Evolutionary conservation across 202 grass and related monocot species (phyloP).

Genomic region (Setaria viridis): DNA sequence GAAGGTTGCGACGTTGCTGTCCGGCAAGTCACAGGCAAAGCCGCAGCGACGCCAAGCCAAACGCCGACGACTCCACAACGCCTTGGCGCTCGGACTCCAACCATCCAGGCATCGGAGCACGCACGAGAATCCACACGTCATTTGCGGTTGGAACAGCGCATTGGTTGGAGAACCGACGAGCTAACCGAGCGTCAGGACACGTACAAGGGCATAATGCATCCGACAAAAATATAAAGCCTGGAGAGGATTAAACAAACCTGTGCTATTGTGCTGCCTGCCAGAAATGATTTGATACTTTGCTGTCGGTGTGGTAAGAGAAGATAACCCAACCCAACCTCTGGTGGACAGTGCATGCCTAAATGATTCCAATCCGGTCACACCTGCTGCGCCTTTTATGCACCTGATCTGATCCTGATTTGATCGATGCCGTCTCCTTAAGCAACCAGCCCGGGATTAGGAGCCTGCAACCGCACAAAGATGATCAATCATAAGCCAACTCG

Average conservation of each 20-base stretch:
- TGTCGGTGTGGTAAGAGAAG: slow-evolving; percentile 28
- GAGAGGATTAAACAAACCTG: neutral
- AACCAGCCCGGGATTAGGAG: slow-evolving; percentile 45
- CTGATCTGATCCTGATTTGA: slow-evolving; percentile 29
- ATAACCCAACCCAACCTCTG: neutral
- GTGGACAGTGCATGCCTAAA: neutral
- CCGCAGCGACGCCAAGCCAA: neutral
- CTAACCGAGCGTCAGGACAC: slow-evolving; percentile 14
- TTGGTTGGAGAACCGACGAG: neutral
- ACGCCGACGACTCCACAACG: no score
- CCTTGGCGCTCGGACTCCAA: neutral
- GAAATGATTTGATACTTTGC: slow-evolving; percentile 36
- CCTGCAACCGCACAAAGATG: slow-evolving; percentile 37
- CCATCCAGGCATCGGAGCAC: neutral
- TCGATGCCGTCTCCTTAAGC: slow-evolving; percentile 50
- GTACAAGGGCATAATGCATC: slow-evolving; percentile 4
- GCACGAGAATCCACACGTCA: slow-evolving; percentile 8
- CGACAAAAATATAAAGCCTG: neutral
- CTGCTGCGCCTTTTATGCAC: slow-evolving; percentile 39
- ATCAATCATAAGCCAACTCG: slow-evolving; percentile 33
- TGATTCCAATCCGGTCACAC: slow-evolving; percentile 45
- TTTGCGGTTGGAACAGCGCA: slow-evolving; percentile 22
- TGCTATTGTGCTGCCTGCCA: neutral
- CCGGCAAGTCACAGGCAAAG: neutral
- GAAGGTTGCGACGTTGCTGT: slow-evolving; percentile 30